Evolutionary conservation across 2,329 filamentous ascomycete genomes (phyloP), one percentile per base, ranked within the genome.

Genomic region (Simplicillium sp.): DNA sequence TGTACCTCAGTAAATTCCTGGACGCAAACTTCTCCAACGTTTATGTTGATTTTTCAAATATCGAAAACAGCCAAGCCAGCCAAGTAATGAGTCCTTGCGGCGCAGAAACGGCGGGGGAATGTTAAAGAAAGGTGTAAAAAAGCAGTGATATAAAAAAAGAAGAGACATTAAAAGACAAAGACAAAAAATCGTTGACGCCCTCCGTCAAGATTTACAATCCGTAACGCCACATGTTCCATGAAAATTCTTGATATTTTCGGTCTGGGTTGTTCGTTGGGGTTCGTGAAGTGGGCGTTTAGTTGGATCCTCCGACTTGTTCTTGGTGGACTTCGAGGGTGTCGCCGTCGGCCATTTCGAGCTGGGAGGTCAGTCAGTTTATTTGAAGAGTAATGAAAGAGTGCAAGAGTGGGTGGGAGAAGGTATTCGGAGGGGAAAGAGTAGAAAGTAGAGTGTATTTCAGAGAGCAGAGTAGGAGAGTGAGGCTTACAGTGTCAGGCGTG

Each of bases 311-410:
- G 46, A 97, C 92, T 68, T 98, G 92, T 63, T 98, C 92, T 62
- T 97, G 92, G 61, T 97, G 90, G 18, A 98, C 92, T 59, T 98
- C 92, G 18, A 98, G 80, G 1, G 87, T 94, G 57, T 98, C 92
- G 29, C 92, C 90, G 53, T 98, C 92, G 50, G 80, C 71, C 92
- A 98, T 98, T 47, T 97, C 92, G 41, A 97, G 82, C 92, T 97
- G 54, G 9, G 29, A 32, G 35, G 14, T 28, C 15, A 17, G 11
- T 25, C 47, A 37, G 40, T 43, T 50, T 39, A 48, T 47, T 39
- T 44, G 29, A 31, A 34, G 8, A 33, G 37, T 12, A 17, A 29
- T 3, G 14, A 15, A 25, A 12, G 14, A n/a, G 34, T 8, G 15
- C 33, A 34, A 14, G 18, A 37, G 28, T 15, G 8, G 12, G 16